Evolutionary conservation across 257 asterid species (phyloP).

Genomic region (Anisodus tanguticus): DNA sequence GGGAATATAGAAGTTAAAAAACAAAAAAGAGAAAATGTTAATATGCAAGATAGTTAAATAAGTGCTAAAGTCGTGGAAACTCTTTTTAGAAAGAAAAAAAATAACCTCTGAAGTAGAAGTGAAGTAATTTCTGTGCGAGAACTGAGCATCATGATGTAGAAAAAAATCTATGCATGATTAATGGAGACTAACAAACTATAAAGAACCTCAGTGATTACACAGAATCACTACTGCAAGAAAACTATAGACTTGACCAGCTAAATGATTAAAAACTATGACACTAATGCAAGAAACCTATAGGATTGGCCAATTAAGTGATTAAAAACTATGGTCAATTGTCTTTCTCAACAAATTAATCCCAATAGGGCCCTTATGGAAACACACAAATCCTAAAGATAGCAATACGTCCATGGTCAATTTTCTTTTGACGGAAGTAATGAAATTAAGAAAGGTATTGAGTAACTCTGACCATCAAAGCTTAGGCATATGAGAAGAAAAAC

Average conservation of each 20-base stretch:
- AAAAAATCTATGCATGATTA: not conserved
- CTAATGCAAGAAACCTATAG: not conserved
- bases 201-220: not conserved
- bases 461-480: not conserved
- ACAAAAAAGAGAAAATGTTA: too few species aligned
- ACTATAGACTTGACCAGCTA: slow-evolving; percentile 4
- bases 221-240: too few species aligned
- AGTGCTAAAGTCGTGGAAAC: not conserved
- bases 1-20: not conserved
- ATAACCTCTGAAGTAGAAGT: not conserved
- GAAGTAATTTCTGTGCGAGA: not conserved
- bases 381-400: not conserved
- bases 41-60: not conserved
- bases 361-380: not conserved
- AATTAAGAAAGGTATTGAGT: not conserved
- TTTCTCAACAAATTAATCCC: not conserved
- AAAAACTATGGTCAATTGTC: not conserved
- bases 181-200: not conserved
- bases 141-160: not conserved
- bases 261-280: not conserved
- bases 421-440: not conserved
- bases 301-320: slow-evolving; percentile 15
- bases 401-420: not conserved
- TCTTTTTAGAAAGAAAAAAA: too few species aligned
- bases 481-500: not conserved